phyloP scores from a whole-genome alignment of 2,329 filamentous ascomycete genomes.

The Juglanconis sp. region DNA sequence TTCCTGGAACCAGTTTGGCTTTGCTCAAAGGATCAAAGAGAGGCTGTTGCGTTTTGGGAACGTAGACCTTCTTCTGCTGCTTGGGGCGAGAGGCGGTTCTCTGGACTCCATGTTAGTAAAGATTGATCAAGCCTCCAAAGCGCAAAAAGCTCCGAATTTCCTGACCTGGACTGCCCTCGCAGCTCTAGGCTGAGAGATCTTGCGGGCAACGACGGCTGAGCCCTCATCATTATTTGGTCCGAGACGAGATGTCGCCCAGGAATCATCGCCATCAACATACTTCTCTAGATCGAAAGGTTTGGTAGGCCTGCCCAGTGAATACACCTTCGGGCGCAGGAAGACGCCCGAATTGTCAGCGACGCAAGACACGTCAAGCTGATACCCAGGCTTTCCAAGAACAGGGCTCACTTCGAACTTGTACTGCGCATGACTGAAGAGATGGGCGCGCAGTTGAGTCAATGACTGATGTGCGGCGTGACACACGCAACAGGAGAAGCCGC shows the following conservation, averaged over 20 bases:
- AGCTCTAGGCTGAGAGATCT: slow-evolving; percentile 6
- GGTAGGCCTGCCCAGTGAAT: slow-evolving; percentile 40
- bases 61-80: slow-evolving; percentile 34
- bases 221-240: slow-evolving; percentile 34
- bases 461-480: slow-evolving; percentile 48
- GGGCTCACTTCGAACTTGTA: slow-evolving; percentile 42
- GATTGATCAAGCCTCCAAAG: not conserved
- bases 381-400: slow-evolving; percentile 34
- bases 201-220: not conserved
- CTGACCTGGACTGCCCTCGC: slow-evolving; percentile 7
- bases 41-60: slow-evolving; percentile 49
- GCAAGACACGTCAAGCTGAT: slow-evolving; percentile 38
- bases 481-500: slow-evolving; percentile 46
- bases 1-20: slow-evolving; percentile 45
- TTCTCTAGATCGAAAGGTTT: slow-evolving; percentile 44
- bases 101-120: not conserved
- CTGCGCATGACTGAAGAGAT: slow-evolving; percentile 46
- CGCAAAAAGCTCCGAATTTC: not conserved
- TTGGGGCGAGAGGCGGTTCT: slow-evolving; percentile 16
- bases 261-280: slow-evolving; percentile 42
- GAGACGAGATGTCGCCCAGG: slow-evolving; percentile 42
- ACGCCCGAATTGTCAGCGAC: slow-evolving; percentile 18
- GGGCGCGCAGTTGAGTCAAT: slow-evolving; percentile 45
- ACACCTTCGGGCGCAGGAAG: slow-evolving; percentile 30
- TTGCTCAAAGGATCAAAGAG: slow-evolving; percentile 59